Conservation (phyloP, 2,329 filamentous ascomycete species). For the Neonectria magnoliae region DNA sequence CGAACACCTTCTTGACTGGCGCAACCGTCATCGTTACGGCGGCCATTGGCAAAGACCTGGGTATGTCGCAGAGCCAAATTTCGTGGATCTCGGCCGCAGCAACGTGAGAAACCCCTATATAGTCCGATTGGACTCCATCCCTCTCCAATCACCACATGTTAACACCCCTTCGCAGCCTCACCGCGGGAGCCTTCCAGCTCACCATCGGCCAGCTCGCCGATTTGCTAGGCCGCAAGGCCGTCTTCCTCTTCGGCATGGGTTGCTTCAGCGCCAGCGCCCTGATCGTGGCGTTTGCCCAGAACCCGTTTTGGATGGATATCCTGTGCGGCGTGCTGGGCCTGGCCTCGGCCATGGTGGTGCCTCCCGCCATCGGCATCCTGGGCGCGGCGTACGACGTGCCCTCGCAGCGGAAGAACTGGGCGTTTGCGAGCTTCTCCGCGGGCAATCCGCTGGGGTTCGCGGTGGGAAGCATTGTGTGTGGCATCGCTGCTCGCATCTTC, state of each 20-base stretch:
- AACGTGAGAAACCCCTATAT: constrained; percentile 45
- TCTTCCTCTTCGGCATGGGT: constrained; percentile 33
- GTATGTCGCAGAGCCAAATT: constrained; percentile 72
- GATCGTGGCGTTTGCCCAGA: constrained; percentile 36
- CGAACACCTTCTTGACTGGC: constrained; percentile 68
- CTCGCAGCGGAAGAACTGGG: constrained; percentile 69
- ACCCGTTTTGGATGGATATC: constrained; percentile 54
- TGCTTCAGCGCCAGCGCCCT: constrained; percentile 34
- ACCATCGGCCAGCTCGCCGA: constrained; percentile 56
- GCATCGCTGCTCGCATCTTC: constrained; percentile 68
- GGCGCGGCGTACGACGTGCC: constrained; percentile 72
- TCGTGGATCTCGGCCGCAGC: constrained; percentile 74
- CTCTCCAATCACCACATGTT: background rate
- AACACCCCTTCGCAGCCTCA: constrained; percentile 49
- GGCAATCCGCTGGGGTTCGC: constrained; percentile 54
- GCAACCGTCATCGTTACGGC: constrained; percentile 70
- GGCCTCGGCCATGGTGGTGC: constrained; percentile 70
- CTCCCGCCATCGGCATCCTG: constrained; percentile 71
- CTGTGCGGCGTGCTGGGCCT: constrained; percentile 72
- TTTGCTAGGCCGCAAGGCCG: constrained; percentile 28
- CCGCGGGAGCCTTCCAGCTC: constrained; percentile 71
- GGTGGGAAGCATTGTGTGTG: constrained; percentile 65
- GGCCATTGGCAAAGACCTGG: constrained; percentile 66
- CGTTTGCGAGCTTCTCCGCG: constrained; percentile 68
- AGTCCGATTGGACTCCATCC: background rate